Percentiles rank a stretch among this genome's conserved stretches.
These are phyloP conservation scores for Pythium brassicae DNA, from an alignment of 352 stramenopile genomes.

Conservation along the genomic window DNA sequence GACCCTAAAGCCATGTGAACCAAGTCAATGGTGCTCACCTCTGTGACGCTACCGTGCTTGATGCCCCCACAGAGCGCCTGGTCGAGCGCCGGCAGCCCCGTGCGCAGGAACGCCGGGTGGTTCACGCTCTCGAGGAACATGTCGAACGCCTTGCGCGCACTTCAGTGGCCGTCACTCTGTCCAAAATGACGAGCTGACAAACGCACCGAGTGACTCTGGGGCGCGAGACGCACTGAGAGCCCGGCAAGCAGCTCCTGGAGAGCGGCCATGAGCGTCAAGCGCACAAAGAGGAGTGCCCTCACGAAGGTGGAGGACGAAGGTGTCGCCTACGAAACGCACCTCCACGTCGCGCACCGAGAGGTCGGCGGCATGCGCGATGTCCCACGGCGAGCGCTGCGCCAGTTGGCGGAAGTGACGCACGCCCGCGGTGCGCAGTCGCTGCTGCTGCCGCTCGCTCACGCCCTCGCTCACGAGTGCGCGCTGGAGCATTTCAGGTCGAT, in stretches of 20 bases:
- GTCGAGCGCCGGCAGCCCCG: constrained; percentile 53
- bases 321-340: constrained; percentile 16
- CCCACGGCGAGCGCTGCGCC: constrained; percentile 46
- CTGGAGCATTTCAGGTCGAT: constrained; percentile 38
- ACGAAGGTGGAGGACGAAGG: neutral
- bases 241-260: constrained; percentile 46
- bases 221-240: constrained; percentile 52
- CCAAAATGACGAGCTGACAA: no score
- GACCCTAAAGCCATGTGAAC: no score
- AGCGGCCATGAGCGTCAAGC: neutral
- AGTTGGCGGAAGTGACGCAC: constrained; percentile 52
- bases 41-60: constrained; percentile 43
- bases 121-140: constrained; percentile 76
- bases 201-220: constrained; percentile 32
- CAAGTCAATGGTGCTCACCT: no score
- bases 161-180: no score
- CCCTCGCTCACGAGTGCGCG: constrained; percentile 49
- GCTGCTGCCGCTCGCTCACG: constrained; percentile 38
- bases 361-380: constrained; percentile 60
- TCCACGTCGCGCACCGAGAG: constrained; percentile 54
- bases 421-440: constrained; percentile 44
- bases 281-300: neutral
- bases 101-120: constrained; percentile 58
- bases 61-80: constrained; percentile 61
- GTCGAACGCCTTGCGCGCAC: constrained; percentile 50